Conservation (phyloP, 306 rosid genomes). For the Phaseolus lunatus region DNA sequence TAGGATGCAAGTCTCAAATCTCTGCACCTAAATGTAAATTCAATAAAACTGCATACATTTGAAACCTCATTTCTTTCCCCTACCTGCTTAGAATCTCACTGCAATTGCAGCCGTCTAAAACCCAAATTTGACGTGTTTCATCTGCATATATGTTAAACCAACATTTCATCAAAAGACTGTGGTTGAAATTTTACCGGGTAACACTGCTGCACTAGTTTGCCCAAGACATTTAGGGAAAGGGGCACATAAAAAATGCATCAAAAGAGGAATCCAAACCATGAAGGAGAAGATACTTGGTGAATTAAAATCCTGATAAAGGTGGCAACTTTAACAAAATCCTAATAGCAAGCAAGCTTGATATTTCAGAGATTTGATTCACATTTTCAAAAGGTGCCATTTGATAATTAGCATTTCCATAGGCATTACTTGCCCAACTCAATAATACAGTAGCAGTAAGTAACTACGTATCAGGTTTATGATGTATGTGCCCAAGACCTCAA, state of each 20-base stretch:
- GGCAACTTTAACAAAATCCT: neutral
- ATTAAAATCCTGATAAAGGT: neutral
- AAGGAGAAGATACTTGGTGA: neutral
- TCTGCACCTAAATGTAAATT: neutral
- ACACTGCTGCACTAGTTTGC: neutral
- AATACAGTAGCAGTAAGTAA: neutral
- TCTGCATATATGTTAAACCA: neutral
- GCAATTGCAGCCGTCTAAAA: neutral
- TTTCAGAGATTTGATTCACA: neutral
- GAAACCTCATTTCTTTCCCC: neutral
- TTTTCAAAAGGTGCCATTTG: conserved; percentile 8
- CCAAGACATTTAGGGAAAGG: neutral
- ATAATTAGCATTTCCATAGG: neutral
- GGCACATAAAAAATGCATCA: neutral
- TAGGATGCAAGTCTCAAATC: neutral
- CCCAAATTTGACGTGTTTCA: neutral
- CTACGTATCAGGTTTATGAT: neutral
- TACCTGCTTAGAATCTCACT: neutral
- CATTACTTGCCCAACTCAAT: neutral
- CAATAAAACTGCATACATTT: neutral
- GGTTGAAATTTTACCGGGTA: neutral
- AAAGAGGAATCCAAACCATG: neutral
- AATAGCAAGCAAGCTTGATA: neutral
- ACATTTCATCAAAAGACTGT: neutral
- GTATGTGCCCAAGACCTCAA: neutral